These are phyloP conservation scores for Aaosphaeria arxii DNA, from an alignment of 2,329 filamentous ascomycete genomes.

Conservation along the genomic window DNA sequence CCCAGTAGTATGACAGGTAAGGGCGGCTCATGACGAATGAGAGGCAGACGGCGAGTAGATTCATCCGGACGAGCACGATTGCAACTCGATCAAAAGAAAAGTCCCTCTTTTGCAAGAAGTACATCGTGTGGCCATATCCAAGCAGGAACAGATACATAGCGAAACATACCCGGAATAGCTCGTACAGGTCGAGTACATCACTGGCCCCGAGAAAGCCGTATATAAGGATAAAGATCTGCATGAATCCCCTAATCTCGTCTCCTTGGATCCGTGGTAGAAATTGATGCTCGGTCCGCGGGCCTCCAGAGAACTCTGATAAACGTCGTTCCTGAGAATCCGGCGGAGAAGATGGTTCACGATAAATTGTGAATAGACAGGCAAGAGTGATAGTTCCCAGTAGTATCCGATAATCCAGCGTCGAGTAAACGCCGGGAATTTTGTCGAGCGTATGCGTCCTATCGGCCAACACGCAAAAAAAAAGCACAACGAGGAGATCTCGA, in stretches of 20 bases:
- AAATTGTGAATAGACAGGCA: conserved; percentile 28
- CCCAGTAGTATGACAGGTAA: conserved; percentile 59
- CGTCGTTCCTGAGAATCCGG: background rate
- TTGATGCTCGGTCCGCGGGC: conserved; percentile 21
- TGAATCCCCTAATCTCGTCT: conserved; percentile 66
- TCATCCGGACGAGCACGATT: conserved; percentile 55
- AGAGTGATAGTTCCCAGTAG: conserved; percentile 21
- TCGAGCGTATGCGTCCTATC: conserved; percentile 55
- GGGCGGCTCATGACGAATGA: conserved; percentile 56
- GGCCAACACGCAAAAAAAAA: conserved; percentile 49
- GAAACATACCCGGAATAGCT: conserved; percentile 53
- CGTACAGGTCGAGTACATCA: conserved; percentile 51
- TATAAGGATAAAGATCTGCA: conserved; percentile 56
- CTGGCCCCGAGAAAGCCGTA: conserved; percentile 60
- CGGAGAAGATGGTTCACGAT: conserved; percentile 13
- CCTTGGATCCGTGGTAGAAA: conserved; percentile 57
- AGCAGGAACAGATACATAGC: conserved; percentile 62
- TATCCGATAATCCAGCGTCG: conserved; percentile 30
- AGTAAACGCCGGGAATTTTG: conserved; percentile 50
- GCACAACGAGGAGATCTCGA: conserved; percentile 2
- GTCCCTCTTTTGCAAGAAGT: conserved; percentile 56
- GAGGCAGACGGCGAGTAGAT: conserved; percentile 53
- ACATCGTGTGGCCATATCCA: conserved; percentile 60
- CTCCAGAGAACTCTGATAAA: conserved; percentile 3
- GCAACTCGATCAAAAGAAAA: conserved; percentile 55